Conservation (phyloP, 2,329 filamentous ascomycete species). For the Aspergillus sp. region DNA sequence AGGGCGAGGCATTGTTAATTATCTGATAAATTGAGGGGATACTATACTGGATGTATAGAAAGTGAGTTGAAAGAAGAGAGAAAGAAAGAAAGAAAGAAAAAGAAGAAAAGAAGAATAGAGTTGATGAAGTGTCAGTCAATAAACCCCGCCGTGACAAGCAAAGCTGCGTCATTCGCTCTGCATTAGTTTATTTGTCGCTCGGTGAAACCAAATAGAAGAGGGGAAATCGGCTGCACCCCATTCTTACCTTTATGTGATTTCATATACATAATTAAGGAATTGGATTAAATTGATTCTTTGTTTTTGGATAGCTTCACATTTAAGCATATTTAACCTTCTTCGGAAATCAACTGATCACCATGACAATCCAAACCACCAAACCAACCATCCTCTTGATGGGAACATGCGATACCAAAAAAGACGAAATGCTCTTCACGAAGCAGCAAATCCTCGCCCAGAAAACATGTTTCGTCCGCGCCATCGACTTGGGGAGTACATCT, state of each 20-base stretch:
- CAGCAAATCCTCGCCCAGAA: slow-evolving; percentile 37
- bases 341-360: not conserved
- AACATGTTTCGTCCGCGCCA: not conserved
- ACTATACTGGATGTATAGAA: not conserved
- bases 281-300: no score
- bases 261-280: not conserved
- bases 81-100: not conserved
- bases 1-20: slow-evolving; percentile 50
- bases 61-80: not conserved
- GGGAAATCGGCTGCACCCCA: no score
- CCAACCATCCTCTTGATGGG: slow-evolving; percentile 53
- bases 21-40: not conserved
- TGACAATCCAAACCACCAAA: slow-evolving; percentile 7
- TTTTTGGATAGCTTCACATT: no score
- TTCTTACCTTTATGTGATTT: no score
- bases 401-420: slow-evolving; percentile 61
- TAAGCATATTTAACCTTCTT: no score
- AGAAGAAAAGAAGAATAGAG: no score
- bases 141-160: no score
- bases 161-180: not conserved
- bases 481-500: no score
- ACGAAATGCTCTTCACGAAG: slow-evolving; percentile 54
- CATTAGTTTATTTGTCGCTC: not conserved
- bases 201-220: not conserved
- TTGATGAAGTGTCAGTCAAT: no score